A percentile compares a stretch with the other conserved stretches of the same genome.
These are phyloP conservation scores for Colletotrichum graminicola DNA, from an alignment of 2,329 filamentous ascomycete species.

Conservation along the genomic window DNA sequence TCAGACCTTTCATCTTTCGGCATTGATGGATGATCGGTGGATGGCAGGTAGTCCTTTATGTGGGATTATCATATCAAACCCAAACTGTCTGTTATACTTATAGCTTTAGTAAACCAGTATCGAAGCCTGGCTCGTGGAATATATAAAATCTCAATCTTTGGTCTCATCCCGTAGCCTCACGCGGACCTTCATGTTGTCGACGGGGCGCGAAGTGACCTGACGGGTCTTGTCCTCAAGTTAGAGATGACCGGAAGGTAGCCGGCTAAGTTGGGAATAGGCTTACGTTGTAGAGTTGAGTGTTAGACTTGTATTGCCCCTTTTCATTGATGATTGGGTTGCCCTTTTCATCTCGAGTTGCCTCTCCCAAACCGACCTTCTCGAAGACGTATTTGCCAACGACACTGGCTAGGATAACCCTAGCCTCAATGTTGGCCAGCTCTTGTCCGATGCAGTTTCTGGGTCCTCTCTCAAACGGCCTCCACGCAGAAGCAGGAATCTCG, in stretches of 20 bases:
- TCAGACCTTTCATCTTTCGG: not conserved
- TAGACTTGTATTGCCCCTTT: slow-evolving; percentile 38
- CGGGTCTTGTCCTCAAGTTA: slow-evolving; percentile 31
- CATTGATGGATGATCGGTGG: not conserved
- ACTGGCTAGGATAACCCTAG: slow-evolving; percentile 59
- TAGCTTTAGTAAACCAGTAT: not conserved
- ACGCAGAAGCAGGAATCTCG: slow-evolving; percentile 54
- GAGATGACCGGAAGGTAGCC: not conserved
- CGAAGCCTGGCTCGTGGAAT: not conserved
- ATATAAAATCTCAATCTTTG: not conserved
- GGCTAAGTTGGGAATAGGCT: not conserved
- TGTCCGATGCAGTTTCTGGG: slow-evolving; percentile 68
- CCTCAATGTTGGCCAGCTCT: slow-evolving; percentile 66
- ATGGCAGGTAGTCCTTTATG: not conserved
- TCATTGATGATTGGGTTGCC: slow-evolving; percentile 38
- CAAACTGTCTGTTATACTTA: not conserved
- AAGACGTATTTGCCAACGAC: slow-evolving; percentile 43
- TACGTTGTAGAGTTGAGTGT: slow-evolving; percentile 42
- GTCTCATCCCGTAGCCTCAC: slow-evolving; percentile 18
- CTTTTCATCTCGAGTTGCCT: slow-evolving; percentile 35
- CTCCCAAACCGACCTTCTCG: slow-evolving; percentile 42
- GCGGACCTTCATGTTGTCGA: slow-evolving; percentile 39
- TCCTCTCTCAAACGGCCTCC: slow-evolving; percentile 66
- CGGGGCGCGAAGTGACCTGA: slow-evolving; percentile 41
- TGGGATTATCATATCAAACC: not conserved